Conservation (phyloP, 2,329 filamentous ascomycete genomes). For the Colletotrichum sp. region DNA sequence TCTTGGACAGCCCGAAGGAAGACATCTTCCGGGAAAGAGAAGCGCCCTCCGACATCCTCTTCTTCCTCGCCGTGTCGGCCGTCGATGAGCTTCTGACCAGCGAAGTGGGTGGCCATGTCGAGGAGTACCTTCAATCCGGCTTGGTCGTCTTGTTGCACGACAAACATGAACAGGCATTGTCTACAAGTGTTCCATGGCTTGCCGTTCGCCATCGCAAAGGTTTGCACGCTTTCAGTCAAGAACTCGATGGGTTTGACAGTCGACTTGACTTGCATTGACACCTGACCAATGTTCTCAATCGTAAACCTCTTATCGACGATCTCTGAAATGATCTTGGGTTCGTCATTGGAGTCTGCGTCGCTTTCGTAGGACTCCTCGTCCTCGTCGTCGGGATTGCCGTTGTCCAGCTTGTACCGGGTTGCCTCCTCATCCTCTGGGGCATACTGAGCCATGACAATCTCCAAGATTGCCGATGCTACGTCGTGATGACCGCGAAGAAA, state of each 20-base stretch:
- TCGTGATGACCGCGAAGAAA: conserved; percentile 68
- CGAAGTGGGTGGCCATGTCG: conserved; percentile 54
- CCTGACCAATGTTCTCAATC: conserved; percentile 75
- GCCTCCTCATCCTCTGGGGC: conserved; percentile 57
- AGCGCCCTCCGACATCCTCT: conserved; percentile 34
- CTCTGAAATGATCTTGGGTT: conserved; percentile 53
- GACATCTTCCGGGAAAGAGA: conserved; percentile 40
- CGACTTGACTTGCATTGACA: conserved; percentile 72
- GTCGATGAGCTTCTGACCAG: conserved; percentile 33
- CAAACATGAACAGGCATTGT: conserved; percentile 44
- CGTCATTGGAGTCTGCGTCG: conserved; percentile 37
- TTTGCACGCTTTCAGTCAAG: conserved; percentile 45
- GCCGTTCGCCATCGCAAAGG: conserved; percentile 36
- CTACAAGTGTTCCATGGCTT: conserved; percentile 23
- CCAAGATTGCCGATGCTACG: conserved; percentile 69
- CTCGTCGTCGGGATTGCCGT: conserved; percentile 38
- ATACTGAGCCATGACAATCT: conserved; percentile 75
- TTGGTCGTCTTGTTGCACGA: conserved; percentile 58
- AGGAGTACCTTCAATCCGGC: conserved; percentile 61
- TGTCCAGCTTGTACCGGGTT: conserved; percentile 52
- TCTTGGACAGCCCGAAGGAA: conserved; percentile 50
- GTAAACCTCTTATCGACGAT: conserved; percentile 73
- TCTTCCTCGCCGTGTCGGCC: conserved; percentile 33
- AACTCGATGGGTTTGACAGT: conserved; percentile 58
- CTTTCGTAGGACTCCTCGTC: conserved; percentile 36